phyloP scores from a whole-genome alignment of 2,329 filamentous ascomycete species.

The Peltaster fructicola region DNA sequence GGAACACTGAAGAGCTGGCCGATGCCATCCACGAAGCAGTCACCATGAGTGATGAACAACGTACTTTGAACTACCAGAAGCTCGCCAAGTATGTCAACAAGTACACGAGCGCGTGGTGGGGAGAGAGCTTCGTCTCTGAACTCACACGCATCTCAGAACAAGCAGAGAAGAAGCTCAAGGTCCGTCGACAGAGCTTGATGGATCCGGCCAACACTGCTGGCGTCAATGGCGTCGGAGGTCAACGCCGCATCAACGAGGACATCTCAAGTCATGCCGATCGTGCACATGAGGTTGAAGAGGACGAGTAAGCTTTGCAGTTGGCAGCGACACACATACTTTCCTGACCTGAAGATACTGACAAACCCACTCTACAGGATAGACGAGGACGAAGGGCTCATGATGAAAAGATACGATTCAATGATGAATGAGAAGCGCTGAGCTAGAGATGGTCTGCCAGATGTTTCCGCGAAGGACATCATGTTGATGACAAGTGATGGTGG shows the following conservation, averaged over 20 bases:
- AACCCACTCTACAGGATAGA: background rate
- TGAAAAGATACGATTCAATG: constrained; percentile 3
- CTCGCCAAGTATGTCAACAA: constrained; percentile 91
- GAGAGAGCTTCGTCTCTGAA: constrained; percentile 77
- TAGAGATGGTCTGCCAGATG: no score
- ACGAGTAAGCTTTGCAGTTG: no score
- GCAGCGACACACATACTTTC: no score
- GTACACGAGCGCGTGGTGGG: constrained; percentile 95
- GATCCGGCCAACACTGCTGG: constrained; percentile 5
- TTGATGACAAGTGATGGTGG: no score
- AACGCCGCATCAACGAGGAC: no score
- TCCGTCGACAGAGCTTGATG: constrained; percentile 13
- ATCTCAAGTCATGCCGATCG: no score
- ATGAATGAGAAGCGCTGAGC: no score
- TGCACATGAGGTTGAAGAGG: no score
- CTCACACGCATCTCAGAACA: constrained; percentile 43
- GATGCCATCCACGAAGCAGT: constrained; percentile 92
- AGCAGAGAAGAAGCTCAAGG: constrained; percentile 31
- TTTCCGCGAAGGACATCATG: no score
- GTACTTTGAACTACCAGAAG: constrained; percentile 74
- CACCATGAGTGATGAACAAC: constrained; percentile 82
- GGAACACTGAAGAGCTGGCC: constrained; percentile 93
- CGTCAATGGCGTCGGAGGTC: constrained; percentile 1
- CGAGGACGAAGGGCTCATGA: constrained; percentile 5
- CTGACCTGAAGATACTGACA: no score